Conservation (phyloP, 345 rosid species). For the Viola odorata region DNA sequence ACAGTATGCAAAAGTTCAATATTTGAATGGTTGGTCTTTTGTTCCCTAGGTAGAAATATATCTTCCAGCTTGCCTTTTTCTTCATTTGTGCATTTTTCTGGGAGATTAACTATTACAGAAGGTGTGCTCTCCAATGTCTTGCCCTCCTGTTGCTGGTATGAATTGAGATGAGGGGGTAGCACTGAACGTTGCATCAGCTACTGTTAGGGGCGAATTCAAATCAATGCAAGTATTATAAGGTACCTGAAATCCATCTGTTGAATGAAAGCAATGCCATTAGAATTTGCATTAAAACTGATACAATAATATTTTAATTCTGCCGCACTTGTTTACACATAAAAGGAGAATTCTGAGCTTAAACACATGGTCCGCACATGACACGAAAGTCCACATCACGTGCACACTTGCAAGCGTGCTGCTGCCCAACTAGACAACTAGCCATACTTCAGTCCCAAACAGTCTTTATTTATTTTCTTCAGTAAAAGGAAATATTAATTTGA, state of each 20-base stretch:
- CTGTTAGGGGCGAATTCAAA: slow-evolving; percentile 45
- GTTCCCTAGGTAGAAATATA: slow-evolving; percentile 17
- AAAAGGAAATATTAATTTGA: too few relatives aligned
- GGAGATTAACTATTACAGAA: slow-evolving; percentile 4
- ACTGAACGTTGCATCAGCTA: slow-evolving; percentile 28
- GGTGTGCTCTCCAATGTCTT: slow-evolving; percentile 15
- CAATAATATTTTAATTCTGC: too few relatives aligned
- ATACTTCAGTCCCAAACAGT: too few relatives aligned
- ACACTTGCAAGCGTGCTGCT: too few relatives aligned
- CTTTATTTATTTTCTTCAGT: too few relatives aligned
- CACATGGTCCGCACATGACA: too few relatives aligned
- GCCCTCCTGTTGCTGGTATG: slow-evolving; percentile 27
- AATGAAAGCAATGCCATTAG: neutral
- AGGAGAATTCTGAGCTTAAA: too few relatives aligned
- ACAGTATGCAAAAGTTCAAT: slow-evolving; percentile 29
- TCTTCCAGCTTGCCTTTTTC: slow-evolving; percentile 25
- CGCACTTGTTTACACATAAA: too few relatives aligned
- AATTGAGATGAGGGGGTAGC: slow-evolving; percentile 27
- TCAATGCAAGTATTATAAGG: slow-evolving; percentile 28
- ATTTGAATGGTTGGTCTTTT: slow-evolving; percentile 22
- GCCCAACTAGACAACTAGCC: too few relatives aligned
- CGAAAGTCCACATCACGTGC: too few relatives aligned
- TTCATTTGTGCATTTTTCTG: slow-evolving; percentile 16
- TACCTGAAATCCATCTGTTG: slow-evolving; percentile 49
- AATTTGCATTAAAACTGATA: too few relatives aligned